A percentile compares a stretch with the other conserved stretches of the same genome.
Conservation (phyloP, 352 stramenopile genomes). For the Halophytophthora polymorphica region DNA sequence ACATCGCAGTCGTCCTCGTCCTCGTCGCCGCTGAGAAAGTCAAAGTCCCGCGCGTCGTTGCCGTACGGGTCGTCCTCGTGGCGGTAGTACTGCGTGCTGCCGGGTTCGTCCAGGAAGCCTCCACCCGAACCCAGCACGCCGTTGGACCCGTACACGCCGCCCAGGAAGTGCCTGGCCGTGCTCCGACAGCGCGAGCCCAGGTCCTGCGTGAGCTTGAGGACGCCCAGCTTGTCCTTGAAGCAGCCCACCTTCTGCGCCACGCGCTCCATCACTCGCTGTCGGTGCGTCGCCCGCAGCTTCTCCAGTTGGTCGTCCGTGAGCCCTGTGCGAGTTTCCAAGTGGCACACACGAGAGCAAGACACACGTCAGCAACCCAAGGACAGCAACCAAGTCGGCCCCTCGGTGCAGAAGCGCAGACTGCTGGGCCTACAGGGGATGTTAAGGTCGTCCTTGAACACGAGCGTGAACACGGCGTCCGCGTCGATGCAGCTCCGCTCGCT, state of each 20-base stretch:
- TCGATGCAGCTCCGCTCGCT: slow-evolving; percentile 68
- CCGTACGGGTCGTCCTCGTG: slow-evolving; percentile 16
- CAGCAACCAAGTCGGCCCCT: too few species aligned
- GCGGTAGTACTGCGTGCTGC: not conserved
- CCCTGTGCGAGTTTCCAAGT: slow-evolving; percentile 28
- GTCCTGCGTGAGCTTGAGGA: slow-evolving; percentile 57
- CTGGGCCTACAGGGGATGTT: slow-evolving; percentile 62
- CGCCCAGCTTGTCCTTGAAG: slow-evolving; percentile 48
- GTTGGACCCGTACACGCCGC: slow-evolving; percentile 14
- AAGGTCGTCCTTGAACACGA: slow-evolving; percentile 77
- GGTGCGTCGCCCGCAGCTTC: slow-evolving; percentile 45
- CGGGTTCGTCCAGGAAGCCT: not conserved
- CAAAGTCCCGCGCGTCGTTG: slow-evolving; percentile 15
- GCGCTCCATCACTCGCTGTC: slow-evolving; percentile 48
- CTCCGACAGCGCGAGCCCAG: slow-evolving; percentile 31
- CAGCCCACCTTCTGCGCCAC: slow-evolving; percentile 46
- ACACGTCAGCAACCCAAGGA: too few species aligned
- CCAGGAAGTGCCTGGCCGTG: slow-evolving; percentile 35
- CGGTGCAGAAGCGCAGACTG: too few species aligned
- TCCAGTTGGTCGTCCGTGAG: slow-evolving; percentile 66
- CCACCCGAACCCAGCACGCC: slow-evolving; percentile 9
- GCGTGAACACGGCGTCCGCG: slow-evolving; percentile 64
- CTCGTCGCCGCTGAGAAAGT: slow-evolving; percentile 15
- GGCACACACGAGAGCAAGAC: not conserved
- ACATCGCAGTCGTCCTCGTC: slow-evolving; percentile 20